Evolutionary conservation across 2,329 filamentous ascomycete genomes (phyloP).

Genomic region (Dothistroma pini): DNA sequence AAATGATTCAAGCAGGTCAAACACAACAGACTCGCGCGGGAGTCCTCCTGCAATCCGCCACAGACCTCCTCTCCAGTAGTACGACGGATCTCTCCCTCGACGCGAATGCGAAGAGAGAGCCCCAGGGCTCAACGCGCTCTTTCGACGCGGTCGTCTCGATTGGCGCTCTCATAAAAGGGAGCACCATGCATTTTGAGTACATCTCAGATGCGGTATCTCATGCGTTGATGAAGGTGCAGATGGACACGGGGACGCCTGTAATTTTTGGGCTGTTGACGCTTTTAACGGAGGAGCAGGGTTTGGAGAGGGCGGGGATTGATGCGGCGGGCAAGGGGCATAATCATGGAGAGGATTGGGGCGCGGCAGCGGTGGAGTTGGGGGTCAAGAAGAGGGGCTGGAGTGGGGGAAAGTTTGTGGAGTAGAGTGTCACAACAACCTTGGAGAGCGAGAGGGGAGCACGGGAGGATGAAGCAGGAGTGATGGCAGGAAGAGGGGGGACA

Average conservation of each 20-base stretch:
- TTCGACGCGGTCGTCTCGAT: slow-evolving; percentile 96
- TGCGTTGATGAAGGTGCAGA: slow-evolving; percentile 88
- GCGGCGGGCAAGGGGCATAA: slow-evolving; percentile 62
- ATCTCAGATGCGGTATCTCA: slow-evolving; percentile 89
- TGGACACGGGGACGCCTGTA: slow-evolving; percentile 84
- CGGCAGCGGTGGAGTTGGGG: slow-evolving; percentile 89
- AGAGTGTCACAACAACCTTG: neutral
- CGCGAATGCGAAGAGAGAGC: neutral
- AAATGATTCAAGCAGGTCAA: slow-evolving; percentile 52
- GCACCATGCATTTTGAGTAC: slow-evolving; percentile 99
- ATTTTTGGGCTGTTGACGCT: slow-evolving; percentile 91
- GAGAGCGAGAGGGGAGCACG: no score
- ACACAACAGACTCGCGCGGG: slow-evolving; percentile 63
- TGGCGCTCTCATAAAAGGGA: slow-evolving; percentile 95
- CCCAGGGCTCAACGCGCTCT: slow-evolving; percentile 38
- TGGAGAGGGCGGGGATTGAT: slow-evolving; percentile 72
- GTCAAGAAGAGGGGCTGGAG: slow-evolving; percentile 83
- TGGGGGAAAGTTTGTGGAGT: slow-evolving; percentile 59
- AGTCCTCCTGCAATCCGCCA: slow-evolving; percentile 62
- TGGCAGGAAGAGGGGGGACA: neutral
- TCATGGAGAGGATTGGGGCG: slow-evolving; percentile 95
- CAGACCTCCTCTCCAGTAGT: slow-evolving; percentile 68
- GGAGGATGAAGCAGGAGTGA: neutral
- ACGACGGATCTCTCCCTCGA: slow-evolving; percentile 65
- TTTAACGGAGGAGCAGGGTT: slow-evolving; percentile 80